Base-by-base conservation (phyloP, 2,329 filamentous ascomycete species). In the Pseudogymnoascus verrucosus region DNA sequence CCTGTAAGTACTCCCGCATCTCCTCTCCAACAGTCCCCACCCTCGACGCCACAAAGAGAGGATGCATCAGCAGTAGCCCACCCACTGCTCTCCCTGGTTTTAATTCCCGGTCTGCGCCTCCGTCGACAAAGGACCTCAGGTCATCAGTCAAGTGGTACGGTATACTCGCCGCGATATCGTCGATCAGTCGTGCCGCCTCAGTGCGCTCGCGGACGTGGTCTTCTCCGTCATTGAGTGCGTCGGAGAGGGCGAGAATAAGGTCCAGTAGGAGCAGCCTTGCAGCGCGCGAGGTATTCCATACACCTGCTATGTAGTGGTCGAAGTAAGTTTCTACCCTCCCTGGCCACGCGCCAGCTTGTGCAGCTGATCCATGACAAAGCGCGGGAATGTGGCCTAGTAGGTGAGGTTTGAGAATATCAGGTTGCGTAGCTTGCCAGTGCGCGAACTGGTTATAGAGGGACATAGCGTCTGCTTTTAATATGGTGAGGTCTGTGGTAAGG, bases 251-350 rank as follows among this genome's bases (percentile, higher is more conserved):
- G 10, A 86, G 80, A 60, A 80, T 78, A 21, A 84, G 72, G 19
- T 80, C 78, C 4, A 79, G 77, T 12, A 85, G 75, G 42, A 83
- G 77, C 34, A 86, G 75, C 4, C 83, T 77, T 7, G 79, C 77
- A 14, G 79, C 77, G 14, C 83, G 78, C 67, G 78, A 76, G 75
- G 82, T 76, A 70, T 85, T 86, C 78, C 79, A 82, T 5, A 84
- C 76, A 65, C 78, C 81, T 19, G 79, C 79, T 42, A 84, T 80
- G 77, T 80, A 85, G 54, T 84, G 76, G 69, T 86, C 82, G 51
- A 76, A 75, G 69, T 86, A 86, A 1, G 80, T 75, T 68, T 86
- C 83, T 37, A 86, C 78, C 5, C 80, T 77, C 2, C 84, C 83
- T 0, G 84, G 83, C 68, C 80, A 86, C 0, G 82, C 80, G 65